Evolutionary conservation across 176 grass and related monocot genomes (phyloP), one percentile per base, ranked within the genome.

Genomic region (Oryza meridionalis): DNA sequence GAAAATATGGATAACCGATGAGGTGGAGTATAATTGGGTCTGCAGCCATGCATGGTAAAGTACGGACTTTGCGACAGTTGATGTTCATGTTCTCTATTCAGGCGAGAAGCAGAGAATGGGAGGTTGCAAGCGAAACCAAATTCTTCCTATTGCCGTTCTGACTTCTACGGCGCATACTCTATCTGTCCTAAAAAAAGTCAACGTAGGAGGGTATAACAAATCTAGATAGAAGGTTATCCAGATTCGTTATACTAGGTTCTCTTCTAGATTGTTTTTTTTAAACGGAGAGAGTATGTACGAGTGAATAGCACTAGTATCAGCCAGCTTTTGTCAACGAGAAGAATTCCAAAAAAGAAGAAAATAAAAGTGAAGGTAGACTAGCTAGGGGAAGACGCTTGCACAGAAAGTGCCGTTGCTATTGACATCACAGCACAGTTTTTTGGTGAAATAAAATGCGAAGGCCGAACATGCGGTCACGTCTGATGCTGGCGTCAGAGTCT

Each of bases 391-490:
- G 35, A 17, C 35, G 19, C 19, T 22, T 61, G 32, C 74, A 24
- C 74, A 4, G 33, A 16, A 22, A 38, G 58, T 0, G 3, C 9
- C 7, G 58, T 7, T 59, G 33, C 17, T 38, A 22, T 77, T n/a
- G 58, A 58, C 51, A 37, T 38, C 49, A 51, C 47, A 37, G 35
- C 4, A 5, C 35, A 6, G 35, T 37, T 37, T 37, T 5, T 37
- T 71, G 11, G 29, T 11, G 40, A n/a, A 72, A 45, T 67, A 21
- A 46, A 37, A 43, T 21, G 43, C 25, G n/a, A n/a, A n/a, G n/a
- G n/a, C n/a, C n/a, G n/a, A 51, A 69, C 44, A 80, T 14, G 78
- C 27, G 12, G 65, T 38, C 78, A 53, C 45, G 65, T 17, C 66
- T 55, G 45, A 75, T 53, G 11, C n/a, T 4, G 40, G 11, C 70